phyloP scores from a whole-genome alignment of 305 asterid genomes.

The Solanum hybrid region DNA sequence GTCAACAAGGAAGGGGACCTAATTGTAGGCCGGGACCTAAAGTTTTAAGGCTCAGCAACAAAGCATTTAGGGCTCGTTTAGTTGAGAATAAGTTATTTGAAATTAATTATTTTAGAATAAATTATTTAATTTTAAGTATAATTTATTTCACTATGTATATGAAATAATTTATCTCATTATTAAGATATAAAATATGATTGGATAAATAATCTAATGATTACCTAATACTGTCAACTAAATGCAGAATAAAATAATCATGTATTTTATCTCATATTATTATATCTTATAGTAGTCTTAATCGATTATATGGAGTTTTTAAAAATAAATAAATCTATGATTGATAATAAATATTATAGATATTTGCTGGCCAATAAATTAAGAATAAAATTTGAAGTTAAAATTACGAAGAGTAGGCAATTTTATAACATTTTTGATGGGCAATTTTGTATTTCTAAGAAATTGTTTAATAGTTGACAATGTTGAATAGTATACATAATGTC shows the following conservation, averaged over 20 bases:
- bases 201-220: too few species aligned
- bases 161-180: too few species aligned
- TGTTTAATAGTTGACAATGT: not conserved
- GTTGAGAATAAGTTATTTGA: too few species aligned
- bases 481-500: not conserved
- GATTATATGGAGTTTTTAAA: not conserved
- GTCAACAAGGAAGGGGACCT: not conserved
- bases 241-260: too few species aligned
- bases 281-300: not conserved
- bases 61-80: not conserved
- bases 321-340: not conserved
- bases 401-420: not conserved
- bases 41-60: not conserved
- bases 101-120: too few species aligned
- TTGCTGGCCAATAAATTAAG: not conserved
- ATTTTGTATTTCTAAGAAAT: not conserved
- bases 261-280: too few species aligned
- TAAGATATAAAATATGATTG: too few species aligned
- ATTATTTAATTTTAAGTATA: too few species aligned
- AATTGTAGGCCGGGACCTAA: not conserved
- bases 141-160: too few species aligned
- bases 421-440: not conserved
- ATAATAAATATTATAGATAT: not conserved
- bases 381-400: not conserved
- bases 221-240: not conserved